phyloP scores from a whole-genome alignment of 805 yeast genomes.

The Sungouiozyma ichnusensis region DNA sequence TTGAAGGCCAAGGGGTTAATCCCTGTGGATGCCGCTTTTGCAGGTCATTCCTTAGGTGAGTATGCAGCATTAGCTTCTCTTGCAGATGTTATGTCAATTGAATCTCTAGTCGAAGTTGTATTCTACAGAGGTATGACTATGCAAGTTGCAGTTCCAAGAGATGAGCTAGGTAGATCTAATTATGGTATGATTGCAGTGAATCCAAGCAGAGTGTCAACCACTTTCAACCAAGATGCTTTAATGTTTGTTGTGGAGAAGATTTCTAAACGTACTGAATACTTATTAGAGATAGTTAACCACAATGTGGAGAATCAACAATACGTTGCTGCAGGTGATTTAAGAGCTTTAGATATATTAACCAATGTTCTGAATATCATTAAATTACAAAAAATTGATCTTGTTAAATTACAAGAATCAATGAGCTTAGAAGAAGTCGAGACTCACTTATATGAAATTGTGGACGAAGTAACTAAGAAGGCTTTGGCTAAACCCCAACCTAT shows the following conservation, averaged over 20 bases:
- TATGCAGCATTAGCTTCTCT: constrained; percentile 94
- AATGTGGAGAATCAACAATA: constrained; percentile 97
- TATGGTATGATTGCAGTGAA: constrained; percentile 99
- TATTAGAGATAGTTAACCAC: constrained; percentile 94
- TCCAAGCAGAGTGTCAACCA: constrained; percentile 83
- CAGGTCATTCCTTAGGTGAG: constrained; percentile 99
- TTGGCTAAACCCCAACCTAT: constrained; percentile 91
- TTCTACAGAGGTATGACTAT: constrained; percentile 99
- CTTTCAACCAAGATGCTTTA: constrained; percentile 88
- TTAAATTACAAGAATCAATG: constrained; percentile 70
- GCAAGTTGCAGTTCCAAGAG: constrained; percentile 99
- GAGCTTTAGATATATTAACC: constrained; percentile 86
- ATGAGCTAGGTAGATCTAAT: constrained; percentile 87
- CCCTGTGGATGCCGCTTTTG: constrained; percentile 87
- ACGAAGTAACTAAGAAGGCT: constrained; percentile 74
- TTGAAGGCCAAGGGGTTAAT: constrained; percentile 92
- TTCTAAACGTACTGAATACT: constrained; percentile 76
- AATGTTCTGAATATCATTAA: constrained; percentile 90
- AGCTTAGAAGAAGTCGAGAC: constrained; percentile 80
- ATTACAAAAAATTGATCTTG: constrained; percentile 88
- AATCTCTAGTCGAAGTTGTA: constrained; percentile 91
- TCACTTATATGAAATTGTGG: constrained; percentile 80
- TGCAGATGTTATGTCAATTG: constrained; percentile 98
- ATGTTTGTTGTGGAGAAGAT: constrained; percentile 90
- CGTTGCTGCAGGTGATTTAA: constrained; percentile 96